Conservation (phyloP, 2,329 filamentous ascomycete genomes). For the Pseudonectria foliicola region DNA sequence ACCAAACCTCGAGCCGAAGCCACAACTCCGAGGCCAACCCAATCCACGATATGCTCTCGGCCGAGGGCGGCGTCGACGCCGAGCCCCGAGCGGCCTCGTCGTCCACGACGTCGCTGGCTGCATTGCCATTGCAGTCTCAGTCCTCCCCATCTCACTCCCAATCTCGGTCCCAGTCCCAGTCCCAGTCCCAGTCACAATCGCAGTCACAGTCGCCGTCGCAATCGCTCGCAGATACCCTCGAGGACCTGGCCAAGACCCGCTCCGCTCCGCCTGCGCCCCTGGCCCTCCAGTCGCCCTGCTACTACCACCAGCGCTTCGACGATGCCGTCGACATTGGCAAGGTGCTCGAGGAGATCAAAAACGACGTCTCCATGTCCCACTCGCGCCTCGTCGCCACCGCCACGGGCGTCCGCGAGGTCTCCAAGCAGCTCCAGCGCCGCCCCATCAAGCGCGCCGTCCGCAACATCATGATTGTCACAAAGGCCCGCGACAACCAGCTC, state of each 20-base stretch:
- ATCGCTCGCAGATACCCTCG: slow-evolving; percentile 55
- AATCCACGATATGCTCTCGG: slow-evolving; percentile 51
- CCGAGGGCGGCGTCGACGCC: slow-evolving; percentile 29
- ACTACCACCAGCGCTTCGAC: slow-evolving; percentile 95
- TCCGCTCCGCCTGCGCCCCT: slow-evolving; percentile 39
- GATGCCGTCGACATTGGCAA: slow-evolving; percentile 92
- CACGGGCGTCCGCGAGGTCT: slow-evolving; percentile 89
- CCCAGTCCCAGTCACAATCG: background rate
- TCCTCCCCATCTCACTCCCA: slow-evolving; percentile 16
- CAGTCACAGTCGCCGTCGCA: slow-evolving; percentile 40
- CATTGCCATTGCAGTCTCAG: slow-evolving; percentile 14
- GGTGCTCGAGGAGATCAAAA: slow-evolving; percentile 88
- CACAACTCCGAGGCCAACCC: slow-evolving; percentile 58
- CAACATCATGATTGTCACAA: slow-evolving; percentile 98
- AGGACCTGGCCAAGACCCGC: slow-evolving; percentile 42
- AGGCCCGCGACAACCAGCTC: slow-evolving; percentile 89
- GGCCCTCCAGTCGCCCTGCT: slow-evolving; percentile 84
- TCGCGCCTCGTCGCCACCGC: slow-evolving; percentile 92
- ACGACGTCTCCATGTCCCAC: slow-evolving; percentile 85
- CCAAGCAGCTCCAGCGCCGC: slow-evolving; percentile 85
- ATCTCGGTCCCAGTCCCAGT: background rate
- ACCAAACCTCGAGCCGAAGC: slow-evolving; percentile 30
- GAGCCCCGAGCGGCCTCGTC: slow-evolving; percentile 22
- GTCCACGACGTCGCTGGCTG: slow-evolving; percentile 1
- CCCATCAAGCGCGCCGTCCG: slow-evolving; percentile 87